Base-by-base conservation (phyloP, 2,329 filamentous ascomycete genomes). In the Colletotrichum camelliae region DNA sequence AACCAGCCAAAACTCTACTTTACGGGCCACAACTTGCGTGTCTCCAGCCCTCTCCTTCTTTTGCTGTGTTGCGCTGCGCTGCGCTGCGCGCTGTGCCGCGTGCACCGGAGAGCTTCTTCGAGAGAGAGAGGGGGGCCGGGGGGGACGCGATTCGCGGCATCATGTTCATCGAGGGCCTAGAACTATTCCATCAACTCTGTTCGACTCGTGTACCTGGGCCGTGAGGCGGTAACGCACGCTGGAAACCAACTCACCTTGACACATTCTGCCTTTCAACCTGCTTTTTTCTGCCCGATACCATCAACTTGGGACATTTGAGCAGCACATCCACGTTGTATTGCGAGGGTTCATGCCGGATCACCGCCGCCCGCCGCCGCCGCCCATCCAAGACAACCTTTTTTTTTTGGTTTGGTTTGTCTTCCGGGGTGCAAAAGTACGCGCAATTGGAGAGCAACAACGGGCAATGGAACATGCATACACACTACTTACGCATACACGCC, bases 121-220 rank as follows among this genome's bases (percentile, higher is more conserved):
- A 33, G 39, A 43, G 39, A 39, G 37, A 43, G 39, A n/a, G 39
- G 39, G 39, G 18, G 8, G 4, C 18, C 37, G 16, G 39, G 39
- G 39, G 16, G 9, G 18, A 43, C 39, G 39, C 39, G 39, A 43
- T 43, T 43, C 39, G 39, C 39, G 39, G 39, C 39, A 31, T 72
- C 35, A 61, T 18, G 43, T 43, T 29, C 37, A 48, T 43, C 8
- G 37, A 43, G 24, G 69, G 73, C 43, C 73, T 68, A 72, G 73
- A 75, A 75, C 73, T 57, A 62, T 75, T 75, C 73, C 57, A 64
- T 57, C 39, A 75, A 72, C 62, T 72, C 43, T 72, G 62, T 58
- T 62, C 64, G 73, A 75, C 39, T 75, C 73, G 57, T 64, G 73
- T n/a, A 55, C 55, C 48, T 55, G 57, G 64, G 39, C 21, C 24